phyloP scores from a whole-genome alignment of 129 eudicot genomes.

The Lactuca saligna region DNA sequence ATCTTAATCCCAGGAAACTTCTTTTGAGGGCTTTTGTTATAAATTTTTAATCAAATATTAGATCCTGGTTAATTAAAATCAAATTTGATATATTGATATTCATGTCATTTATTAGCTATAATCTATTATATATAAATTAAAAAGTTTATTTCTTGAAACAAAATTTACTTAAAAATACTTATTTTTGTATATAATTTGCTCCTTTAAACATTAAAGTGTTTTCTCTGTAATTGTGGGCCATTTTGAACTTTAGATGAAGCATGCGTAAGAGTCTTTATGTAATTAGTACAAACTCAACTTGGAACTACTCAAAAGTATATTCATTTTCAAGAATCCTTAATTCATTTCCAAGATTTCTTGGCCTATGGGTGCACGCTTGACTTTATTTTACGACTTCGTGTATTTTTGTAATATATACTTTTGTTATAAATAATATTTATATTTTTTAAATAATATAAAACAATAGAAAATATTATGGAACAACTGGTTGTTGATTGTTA shows the following conservation, averaged over 20 bases:
- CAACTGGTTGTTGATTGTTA: background rate
- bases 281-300: constrained; percentile 31
- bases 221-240: constrained; percentile 16
- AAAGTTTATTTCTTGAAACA: background rate
- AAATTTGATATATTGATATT: background rate
- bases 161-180: background rate
- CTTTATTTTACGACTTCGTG: constrained; percentile 10
- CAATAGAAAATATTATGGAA: background rate
- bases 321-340: constrained; percentile 28
- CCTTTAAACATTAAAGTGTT: background rate
- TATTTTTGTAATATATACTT: background rate
- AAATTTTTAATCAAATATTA: too few species aligned
- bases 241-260: constrained; percentile 35
- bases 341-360: constrained; percentile 28
- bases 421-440: background rate
- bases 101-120: background rate
- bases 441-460: background rate
- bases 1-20: too few species aligned
- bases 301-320: constrained; percentile 35
- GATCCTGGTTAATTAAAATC: too few species aligned
- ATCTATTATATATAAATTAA: too few species aligned
- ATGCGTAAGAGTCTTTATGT: constrained; percentile 31
- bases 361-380: constrained; percentile 37
- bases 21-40: too few species aligned
- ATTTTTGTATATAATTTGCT: background rate